Conservation (phyloP, 257 asterid species). For the Forsythia suspensa region DNA sequence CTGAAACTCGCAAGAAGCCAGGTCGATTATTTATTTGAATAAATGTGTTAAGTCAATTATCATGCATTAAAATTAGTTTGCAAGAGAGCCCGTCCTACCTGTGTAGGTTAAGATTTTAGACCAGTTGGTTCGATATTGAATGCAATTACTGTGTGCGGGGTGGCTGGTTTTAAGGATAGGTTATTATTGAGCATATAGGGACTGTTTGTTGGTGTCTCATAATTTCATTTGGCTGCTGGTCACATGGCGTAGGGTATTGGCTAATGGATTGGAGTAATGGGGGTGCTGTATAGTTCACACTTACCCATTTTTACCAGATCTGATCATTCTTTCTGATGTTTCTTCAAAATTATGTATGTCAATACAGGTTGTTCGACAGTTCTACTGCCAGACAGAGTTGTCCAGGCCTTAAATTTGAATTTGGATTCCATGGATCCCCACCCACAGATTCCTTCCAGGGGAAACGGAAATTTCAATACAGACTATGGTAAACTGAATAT, state of each 20-base stretch:
- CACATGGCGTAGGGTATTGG: background rate
- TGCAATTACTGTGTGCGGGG: background rate
- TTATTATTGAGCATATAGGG: background rate
- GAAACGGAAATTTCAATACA: background rate
- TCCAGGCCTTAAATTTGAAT: conserved; percentile 49
- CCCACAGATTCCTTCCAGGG: conserved; percentile 2
- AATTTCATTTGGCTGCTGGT: conserved; percentile 9
- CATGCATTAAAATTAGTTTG: too few relatives aligned
- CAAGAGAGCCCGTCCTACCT: background rate
- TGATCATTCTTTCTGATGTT: background rate
- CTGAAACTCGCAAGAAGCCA: conserved; percentile 42
- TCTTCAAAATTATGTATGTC: background rate
- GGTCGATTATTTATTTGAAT: conserved; percentile 23
- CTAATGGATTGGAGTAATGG: background rate
- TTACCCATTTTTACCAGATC: background rate
- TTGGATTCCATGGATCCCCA: conserved; percentile 22
- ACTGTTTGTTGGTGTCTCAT: background rate
- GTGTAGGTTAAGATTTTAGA: too few relatives aligned
- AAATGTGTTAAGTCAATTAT: too few relatives aligned
- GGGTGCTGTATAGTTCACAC: too few relatives aligned
- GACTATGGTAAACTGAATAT: conserved; percentile 16
- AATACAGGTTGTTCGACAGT: conserved; percentile 39
- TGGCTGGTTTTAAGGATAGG: background rate
- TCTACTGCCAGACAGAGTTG: conserved; percentile 56
- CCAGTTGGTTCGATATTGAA: background rate